These are phyloP conservation scores for Pterothamnion heteromorphum DNA, from an alignment of 31 red algal species.

Conservation along the genomic window DNA sequence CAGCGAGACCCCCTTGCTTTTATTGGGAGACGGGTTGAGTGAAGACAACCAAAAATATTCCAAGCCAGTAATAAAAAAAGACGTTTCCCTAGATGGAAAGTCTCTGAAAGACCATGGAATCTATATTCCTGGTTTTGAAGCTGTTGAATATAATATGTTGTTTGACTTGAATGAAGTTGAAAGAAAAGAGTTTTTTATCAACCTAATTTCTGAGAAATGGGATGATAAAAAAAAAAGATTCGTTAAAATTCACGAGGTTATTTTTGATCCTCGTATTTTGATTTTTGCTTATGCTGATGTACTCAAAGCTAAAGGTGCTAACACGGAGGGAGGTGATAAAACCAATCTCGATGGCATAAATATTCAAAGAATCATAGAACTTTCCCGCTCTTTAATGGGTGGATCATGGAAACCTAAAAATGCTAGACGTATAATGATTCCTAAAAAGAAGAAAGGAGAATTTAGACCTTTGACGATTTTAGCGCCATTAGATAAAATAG, in stretches of 20 bases:
- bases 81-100: not conserved
- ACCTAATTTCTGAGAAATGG: not conserved
- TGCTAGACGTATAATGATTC: not conserved
- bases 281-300: not conserved
- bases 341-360: not conserved
- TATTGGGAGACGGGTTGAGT: not conserved
- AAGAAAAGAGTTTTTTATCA: not conserved
- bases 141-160: not conserved
- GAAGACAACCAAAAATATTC: not conserved
- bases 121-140: not conserved
- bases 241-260: not conserved
- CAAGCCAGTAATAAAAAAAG: conserved; percentile 5
- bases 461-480: not conserved
- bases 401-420: not conserved
- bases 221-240: conserved; percentile 10
- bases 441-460: not conserved
- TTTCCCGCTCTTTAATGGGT: not conserved
- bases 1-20: not conserved
- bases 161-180: not conserved
- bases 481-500: not conserved
- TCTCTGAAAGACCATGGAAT: not conserved
- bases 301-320: not conserved
- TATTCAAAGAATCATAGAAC: not conserved
- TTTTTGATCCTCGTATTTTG: not conserved
- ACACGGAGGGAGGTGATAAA: not conserved